Evolutionary conservation across 306 rosid genomes (phyloP).

Genomic region (Crotalaria pallida): DNA sequence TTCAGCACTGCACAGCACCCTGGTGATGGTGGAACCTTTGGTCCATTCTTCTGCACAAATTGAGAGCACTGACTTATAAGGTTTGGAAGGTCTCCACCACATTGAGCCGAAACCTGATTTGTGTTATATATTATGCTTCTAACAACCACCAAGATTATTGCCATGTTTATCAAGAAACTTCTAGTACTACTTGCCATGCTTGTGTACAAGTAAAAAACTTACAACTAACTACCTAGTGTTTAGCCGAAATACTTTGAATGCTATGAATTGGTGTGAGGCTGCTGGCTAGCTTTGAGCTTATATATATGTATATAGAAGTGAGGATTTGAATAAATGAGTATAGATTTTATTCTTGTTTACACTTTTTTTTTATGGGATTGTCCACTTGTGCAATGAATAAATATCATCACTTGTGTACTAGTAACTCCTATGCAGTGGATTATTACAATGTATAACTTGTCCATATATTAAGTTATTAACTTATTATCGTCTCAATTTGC

Average conservation of each 20-base stretch:
- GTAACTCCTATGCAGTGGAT: not conserved
- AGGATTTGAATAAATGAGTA: not conserved
- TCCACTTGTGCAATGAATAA: not conserved
- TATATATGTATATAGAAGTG: not conserved
- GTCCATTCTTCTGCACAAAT: constrained; percentile 34
- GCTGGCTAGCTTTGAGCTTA: not conserved
- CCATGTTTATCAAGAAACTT: not conserved
- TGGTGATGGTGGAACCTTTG: constrained; percentile 27
- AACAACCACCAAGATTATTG: constrained; percentile 9
- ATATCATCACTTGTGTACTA: not conserved
- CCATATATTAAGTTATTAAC: not conserved
- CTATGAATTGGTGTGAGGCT: not conserved
- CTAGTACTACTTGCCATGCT: constrained; percentile 6
- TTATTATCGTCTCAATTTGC: not conserved
- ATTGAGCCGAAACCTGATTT: constrained; percentile 23
- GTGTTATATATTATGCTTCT: constrained; percentile 25
- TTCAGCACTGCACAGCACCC: constrained; percentile 33
- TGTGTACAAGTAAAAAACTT: not conserved
- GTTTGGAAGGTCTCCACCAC: constrained; percentile 15
- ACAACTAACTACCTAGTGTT: not conserved
- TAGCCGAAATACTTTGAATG: not conserved
- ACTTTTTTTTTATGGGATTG: not conserved
- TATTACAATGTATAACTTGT: not conserved
- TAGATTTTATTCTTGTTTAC: not conserved
- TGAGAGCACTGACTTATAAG: constrained; percentile 7